Conservation (phyloP, 129 eudicot species). For the Solidago caesia region DNA sequence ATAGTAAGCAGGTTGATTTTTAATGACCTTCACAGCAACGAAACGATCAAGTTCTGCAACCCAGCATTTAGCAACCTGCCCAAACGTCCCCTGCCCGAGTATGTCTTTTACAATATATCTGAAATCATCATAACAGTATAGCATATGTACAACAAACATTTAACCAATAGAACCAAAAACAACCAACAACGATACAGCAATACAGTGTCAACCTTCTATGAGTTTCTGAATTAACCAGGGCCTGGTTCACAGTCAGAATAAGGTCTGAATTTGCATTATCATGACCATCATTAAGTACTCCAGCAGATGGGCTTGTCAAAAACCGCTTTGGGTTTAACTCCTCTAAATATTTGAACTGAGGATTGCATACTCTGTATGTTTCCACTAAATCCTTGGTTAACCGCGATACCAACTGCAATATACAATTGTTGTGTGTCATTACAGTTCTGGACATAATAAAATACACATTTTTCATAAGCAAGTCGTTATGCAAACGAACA, state of each 20-base stretch:
- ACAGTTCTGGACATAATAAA: background rate
- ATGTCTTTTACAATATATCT: slow-evolving; percentile 93
- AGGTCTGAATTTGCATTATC: slow-evolving; percentile 97
- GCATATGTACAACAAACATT: background rate
- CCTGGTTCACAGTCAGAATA: slow-evolving; percentile 63
- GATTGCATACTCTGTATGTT: slow-evolving; percentile 81
- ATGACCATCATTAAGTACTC: slow-evolving; percentile 84
- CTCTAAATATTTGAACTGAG: slow-evolving; percentile 68
- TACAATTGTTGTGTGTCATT: slow-evolving; percentile 20
- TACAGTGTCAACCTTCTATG: slow-evolving; percentile 52
- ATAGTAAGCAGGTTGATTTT: slow-evolving; percentile 93
- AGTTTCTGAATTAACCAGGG: slow-evolving; percentile 59
- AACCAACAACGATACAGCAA: background rate
- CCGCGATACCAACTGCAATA: slow-evolving; percentile 77
- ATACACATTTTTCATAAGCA: background rate
- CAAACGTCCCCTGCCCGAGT: slow-evolving; percentile 99
- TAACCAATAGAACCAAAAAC: slow-evolving; percentile 2
- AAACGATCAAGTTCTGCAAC: slow-evolving; percentile 79
- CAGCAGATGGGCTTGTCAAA: slow-evolving; percentile 85
- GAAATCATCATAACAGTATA: slow-evolving; percentile 25
- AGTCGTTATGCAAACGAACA: too few species aligned
- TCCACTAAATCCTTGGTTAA: slow-evolving; percentile 88
- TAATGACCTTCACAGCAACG: slow-evolving; percentile 88
- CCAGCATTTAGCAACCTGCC: slow-evolving; percentile 99
- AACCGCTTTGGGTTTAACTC: slow-evolving; percentile 81